Percentiles rank a stretch among this genome's conserved stretches.
These are phyloP conservation scores for Tylopilus balloui DNA, from an alignment of 768 basidiomycete species.

Conservation along the genomic window DNA sequence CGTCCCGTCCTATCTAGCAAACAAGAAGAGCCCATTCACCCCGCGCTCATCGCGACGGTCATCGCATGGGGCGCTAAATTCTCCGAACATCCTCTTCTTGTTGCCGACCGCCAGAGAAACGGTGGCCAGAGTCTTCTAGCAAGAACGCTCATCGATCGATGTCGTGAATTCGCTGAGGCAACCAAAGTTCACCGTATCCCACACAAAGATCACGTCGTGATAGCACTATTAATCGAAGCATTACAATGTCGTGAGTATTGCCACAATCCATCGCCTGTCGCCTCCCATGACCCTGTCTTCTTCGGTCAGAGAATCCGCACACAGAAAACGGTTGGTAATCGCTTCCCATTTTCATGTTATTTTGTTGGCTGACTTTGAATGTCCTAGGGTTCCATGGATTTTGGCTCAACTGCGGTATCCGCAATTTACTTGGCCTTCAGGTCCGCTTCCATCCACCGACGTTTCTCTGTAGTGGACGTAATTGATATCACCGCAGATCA, in stretches of 20 bases:
- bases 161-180: conserved; percentile 82
- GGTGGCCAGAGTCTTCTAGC: conserved; percentile 73
- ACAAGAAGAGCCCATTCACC: conserved; percentile 51
- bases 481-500: conserved; percentile 49
- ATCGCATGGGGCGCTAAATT: conserved; percentile 93
- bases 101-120: conserved; percentile 69
- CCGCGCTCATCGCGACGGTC: conserved; percentile 78
- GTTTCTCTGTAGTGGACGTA: conserved; percentile 2
- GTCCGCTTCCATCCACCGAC: conserved; percentile 33
- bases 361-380: conserved; percentile 15
- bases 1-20: conserved; percentile 20
- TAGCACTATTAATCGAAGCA: conserved; percentile 76
- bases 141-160: conserved; percentile 71
- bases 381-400: conserved; percentile 74
- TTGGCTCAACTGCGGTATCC: conserved; percentile 75
- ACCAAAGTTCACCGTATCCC: conserved; percentile 83
- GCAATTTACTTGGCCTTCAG: conserved; percentile 73
- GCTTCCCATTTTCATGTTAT: conserved; percentile 12
- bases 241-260: conserved; percentile 77
- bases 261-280: background rate
- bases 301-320: conserved; percentile 59
- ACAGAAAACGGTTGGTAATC: conserved; percentile 57
- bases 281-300: conserved; percentile 5
- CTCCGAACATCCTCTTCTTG: conserved; percentile 83
- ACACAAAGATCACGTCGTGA: conserved; percentile 75